Evolutionary conservation across 2,329 filamentous ascomycete genomes (phyloP), one percentile per base, ranked within the genome.

Genomic region (Hypoxylon sp.): DNA sequence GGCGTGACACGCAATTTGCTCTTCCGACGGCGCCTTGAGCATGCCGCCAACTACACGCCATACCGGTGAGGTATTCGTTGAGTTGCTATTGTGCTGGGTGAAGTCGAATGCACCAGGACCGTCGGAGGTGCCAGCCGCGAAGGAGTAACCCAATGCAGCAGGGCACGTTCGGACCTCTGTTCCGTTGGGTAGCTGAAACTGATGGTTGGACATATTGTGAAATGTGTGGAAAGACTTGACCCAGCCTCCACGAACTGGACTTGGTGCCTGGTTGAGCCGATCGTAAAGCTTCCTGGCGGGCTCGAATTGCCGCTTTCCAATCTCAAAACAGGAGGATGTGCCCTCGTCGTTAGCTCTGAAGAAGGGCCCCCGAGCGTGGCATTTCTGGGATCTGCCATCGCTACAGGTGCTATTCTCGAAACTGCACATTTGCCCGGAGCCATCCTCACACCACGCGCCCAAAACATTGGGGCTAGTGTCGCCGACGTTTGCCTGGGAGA

Each of bases 51-150:
- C 93, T 6, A 92, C 81, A 22, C 83, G 82, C 95, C 95, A 97
- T 3, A 97, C 80, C 0, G 93, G 93, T 2, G 82, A 84, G 0
- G 82, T 84, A 20, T 85, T 86, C 40, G 87, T 85, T 0, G 93
- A 90, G n/a, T 87, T 83, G 30, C 89, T 89, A 69, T 92, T 87
- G 69, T 93, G 94, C 75, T 98, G 95, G 1, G 92, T 96, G 76
- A 98, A 97, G 78, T 98, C 95, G 73, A 97, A 97, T 0, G 89
- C 89, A 0, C 95, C 95, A 0, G 95, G 94, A 4, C 95, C 93
- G 76, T 98, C 95, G 0, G 93, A 92, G 0, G 95, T 98, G 9
- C 95, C 95, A 0, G 92, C 95, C 0, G 95, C 95, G 75, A 98
- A 98, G 0, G 92, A 94, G 76, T 96, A 97, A 4, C 95, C 95